Evolutionary conservation across 176 grass and related monocot genomes (phyloP).

Genomic region (barley (Hordeum vulgare)): DNA sequence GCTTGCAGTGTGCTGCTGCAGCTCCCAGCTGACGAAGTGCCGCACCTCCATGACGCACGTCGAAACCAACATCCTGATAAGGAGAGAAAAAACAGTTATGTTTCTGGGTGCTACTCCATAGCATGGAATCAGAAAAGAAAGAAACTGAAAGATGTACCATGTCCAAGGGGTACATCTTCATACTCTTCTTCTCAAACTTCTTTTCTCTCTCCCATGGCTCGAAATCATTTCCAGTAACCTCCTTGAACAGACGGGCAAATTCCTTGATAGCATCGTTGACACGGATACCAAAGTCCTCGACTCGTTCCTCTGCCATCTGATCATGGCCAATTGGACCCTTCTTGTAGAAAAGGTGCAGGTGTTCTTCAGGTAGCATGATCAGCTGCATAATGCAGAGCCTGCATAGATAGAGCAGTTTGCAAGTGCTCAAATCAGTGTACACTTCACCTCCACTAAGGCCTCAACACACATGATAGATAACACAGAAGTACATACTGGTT

Average conservation of each 20-base stretch:
- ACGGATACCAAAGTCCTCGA: conserved; percentile 65
- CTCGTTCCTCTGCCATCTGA: conserved; percentile 61
- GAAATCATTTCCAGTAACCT: conserved; percentile 81
- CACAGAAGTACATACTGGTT: conserved; percentile 46
- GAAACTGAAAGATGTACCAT: conserved; percentile 44
- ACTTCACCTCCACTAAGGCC: neutral
- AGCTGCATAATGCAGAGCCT: conserved; percentile 72
- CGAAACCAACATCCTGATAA: conserved; percentile 53
- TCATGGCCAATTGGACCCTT: conserved; percentile 60
- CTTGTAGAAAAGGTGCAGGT: conserved; percentile 77
- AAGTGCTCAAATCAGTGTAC: neutral
- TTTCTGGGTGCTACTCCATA: neutral
- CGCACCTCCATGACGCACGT: conserved; percentile 55
- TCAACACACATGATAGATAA: neutral
- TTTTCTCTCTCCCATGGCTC: conserved; percentile 79
- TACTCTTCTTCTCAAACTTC: conserved; percentile 62
- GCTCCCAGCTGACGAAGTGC: conserved; percentile 42
- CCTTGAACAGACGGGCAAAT: conserved; percentile 61
- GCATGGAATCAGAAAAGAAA: neutral
- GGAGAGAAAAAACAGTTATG: neutral
- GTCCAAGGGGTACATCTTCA: conserved; percentile 77
- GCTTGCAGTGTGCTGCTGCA: conserved; percentile 61
- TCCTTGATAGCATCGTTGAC: conserved; percentile 55
- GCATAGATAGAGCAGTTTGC: neutral
- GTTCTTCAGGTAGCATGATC: conserved; percentile 58